Evolutionary conservation across 208 protist genomes (phyloP).

Genomic region (Leptomonas pyrrhocoris): DNA sequence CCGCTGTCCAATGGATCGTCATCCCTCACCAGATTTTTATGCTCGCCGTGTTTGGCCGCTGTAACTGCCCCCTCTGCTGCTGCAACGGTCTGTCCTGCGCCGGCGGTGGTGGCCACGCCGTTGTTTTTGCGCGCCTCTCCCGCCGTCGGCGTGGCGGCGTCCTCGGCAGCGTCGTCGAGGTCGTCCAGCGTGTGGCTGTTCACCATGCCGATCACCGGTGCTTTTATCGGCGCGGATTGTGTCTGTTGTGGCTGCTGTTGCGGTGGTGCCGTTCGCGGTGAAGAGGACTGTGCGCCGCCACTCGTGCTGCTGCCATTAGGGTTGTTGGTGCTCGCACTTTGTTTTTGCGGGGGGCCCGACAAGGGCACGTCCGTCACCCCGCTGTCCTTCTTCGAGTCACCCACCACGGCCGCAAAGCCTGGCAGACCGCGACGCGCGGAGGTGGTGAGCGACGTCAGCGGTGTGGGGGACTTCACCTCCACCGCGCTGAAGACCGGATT

Average conservation of each 20-base stretch:
- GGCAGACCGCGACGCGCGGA: conserved; percentile 4
- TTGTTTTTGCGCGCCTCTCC: neutral
- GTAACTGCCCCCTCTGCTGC: neutral
- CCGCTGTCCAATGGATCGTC: neutral
- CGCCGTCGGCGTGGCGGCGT: neutral
- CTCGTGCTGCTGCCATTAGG: neutral
- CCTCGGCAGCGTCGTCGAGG: conserved; percentile 23
- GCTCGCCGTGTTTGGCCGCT: neutral
- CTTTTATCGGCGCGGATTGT: neutral
- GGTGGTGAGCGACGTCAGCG: conserved; percentile 1
- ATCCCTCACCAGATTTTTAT: no score
- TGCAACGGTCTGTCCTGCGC: neutral
- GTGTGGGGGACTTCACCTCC: conserved; percentile 16
- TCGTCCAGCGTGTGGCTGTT: conserved; percentile 19
- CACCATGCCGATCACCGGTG: neutral
- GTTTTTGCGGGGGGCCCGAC: no score
- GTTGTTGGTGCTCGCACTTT: neutral
- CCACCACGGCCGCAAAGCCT: neutral
- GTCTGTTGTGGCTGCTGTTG: neutral
- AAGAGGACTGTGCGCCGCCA: neutral
- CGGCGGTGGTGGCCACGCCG: neutral
- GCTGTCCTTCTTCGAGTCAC: conserved; percentile 16
- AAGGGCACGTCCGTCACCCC: no score
- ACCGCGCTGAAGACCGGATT: conserved; percentile 22
- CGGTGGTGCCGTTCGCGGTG: no score